Conservation (phyloP, 129 eudicot species). For the Tanacetum coccineum region DNA sequence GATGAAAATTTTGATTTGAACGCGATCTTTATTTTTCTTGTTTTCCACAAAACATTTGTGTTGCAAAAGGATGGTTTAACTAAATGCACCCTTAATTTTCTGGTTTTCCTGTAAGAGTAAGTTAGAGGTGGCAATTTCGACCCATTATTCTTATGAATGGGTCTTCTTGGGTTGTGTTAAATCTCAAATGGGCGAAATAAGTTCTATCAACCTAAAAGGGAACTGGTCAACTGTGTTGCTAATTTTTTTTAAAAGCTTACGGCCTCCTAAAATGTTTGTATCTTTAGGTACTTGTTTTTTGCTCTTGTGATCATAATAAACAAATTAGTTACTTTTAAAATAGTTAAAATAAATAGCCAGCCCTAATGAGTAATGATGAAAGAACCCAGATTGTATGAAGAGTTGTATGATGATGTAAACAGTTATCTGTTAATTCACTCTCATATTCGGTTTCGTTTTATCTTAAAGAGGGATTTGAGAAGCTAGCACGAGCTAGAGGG, state of each 20-base stretch:
- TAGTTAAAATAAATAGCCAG: neutral
- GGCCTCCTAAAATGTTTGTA: too few species aligned
- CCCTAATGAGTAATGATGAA: neutral
- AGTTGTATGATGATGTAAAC: too few species aligned
- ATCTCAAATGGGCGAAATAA: too few species aligned
- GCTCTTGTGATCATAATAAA: too few species aligned
- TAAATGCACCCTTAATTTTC: too few species aligned
- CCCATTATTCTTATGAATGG: neutral
- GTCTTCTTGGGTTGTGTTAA: neutral
- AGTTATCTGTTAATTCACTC: neutral
- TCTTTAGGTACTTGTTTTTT: too few species aligned
- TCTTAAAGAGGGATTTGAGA: constrained; percentile 87
- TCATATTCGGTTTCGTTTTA: constrained; percentile 3
- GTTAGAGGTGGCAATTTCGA: neutral
- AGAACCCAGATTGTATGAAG: neutral
- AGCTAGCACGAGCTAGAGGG: constrained; percentile 65
- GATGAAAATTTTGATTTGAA: too few species aligned
- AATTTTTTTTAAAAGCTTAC: neutral
- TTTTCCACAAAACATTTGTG: too few species aligned
- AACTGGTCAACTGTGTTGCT: neutral
- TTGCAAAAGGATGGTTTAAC: too few species aligned
- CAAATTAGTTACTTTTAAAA: too few species aligned
- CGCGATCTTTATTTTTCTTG: too few species aligned
- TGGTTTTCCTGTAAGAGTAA: neutral
- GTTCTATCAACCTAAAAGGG: neutral